Conservation (phyloP, 2,329 filamentous ascomycete species). For the Sporothrix phasma region DNA sequence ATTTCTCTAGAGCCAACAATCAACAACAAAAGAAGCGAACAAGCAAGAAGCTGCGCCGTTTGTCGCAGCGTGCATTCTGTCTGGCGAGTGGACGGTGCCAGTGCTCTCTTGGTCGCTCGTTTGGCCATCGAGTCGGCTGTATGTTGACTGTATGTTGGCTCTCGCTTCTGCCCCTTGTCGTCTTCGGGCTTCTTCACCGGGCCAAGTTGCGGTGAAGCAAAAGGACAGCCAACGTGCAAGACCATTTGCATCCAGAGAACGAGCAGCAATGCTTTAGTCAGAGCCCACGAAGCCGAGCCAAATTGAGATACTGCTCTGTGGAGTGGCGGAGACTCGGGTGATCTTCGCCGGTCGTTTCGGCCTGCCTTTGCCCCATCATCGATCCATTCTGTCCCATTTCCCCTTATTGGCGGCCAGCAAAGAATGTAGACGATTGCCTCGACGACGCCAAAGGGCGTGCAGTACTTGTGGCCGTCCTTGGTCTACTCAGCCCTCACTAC, state of each 20-base stretch:
- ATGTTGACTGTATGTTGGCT: background rate
- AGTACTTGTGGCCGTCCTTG: background rate
- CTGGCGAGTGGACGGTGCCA: background rate
- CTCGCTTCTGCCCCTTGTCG: background rate
- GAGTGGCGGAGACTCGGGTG: background rate
- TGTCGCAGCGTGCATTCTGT: background rate
- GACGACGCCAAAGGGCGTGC: background rate
- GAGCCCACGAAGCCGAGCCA: too few relatives aligned
- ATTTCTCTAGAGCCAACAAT: background rate
- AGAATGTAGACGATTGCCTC: slow-evolving; percentile 1
- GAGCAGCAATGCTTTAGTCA: too few relatives aligned
- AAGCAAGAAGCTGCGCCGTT: too few relatives aligned
- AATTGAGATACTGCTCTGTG: background rate
- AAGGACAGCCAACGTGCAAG: too few relatives aligned
- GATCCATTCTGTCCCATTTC: background rate
- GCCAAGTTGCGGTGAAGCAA: background rate
- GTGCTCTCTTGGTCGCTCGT: background rate
- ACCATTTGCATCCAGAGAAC: too few relatives aligned
- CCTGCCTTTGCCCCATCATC: background rate
- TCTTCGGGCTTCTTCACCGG: background rate
- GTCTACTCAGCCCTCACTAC: background rate
- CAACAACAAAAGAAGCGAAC: background rate
- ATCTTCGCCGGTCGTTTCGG: background rate
- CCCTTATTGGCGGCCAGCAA: too few relatives aligned
- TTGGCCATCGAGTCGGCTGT: background rate